phyloP scores from a whole-genome alignment of 345 rosid species.

The Trapa bicornis region DNA sequence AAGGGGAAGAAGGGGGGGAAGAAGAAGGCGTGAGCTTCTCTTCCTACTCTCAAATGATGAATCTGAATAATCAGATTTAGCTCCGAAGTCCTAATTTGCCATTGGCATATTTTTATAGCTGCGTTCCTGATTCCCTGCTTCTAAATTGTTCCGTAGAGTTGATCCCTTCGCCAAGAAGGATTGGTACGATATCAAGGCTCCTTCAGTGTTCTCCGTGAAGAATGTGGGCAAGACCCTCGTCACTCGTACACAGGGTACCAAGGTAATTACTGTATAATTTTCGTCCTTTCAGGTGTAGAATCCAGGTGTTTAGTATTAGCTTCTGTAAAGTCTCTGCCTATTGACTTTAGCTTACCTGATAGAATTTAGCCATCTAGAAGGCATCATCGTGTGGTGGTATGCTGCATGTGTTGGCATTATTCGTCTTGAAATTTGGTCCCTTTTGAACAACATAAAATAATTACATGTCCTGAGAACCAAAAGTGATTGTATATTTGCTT shows the following conservation, averaged over 20 bases:
- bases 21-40: constrained; percentile 38
- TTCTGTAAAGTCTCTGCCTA: no score
- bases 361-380: no score
- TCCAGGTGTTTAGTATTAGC: no score
- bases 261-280: constrained; percentile 16
- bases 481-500: no score
- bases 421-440: no score
- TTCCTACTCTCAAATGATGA: neutral
- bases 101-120: neutral
- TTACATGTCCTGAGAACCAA: no score
- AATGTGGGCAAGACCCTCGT: constrained; percentile 44
- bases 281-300: no score
- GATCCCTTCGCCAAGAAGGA: constrained; percentile 52
- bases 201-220: constrained; percentile 31
- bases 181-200: constrained; percentile 47
- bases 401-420: no score
- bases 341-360: no score
- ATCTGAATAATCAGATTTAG: neutral
- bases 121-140: neutral
- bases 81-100: neutral
- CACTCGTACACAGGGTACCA: constrained; percentile 46
- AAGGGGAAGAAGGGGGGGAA: constrained; percentile 49
- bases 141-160: constrained; percentile 8
- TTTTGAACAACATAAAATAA: no score
- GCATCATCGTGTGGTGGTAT: no score